Evolutionary conservation across 1,284 basidiomycete species (phyloP).

Genomic region (Trichosporon sp.): DNA sequence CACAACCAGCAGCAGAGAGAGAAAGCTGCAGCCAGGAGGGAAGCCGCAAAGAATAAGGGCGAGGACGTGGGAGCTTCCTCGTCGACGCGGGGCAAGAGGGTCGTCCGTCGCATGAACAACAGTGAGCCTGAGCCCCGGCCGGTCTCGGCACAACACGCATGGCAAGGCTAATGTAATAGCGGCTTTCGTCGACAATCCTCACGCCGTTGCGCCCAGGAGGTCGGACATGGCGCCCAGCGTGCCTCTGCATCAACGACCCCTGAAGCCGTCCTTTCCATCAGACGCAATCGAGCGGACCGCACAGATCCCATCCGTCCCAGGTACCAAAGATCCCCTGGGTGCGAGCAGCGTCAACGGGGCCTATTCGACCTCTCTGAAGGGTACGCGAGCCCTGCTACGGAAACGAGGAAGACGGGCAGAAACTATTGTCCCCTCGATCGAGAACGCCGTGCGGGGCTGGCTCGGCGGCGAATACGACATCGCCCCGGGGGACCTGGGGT

Average conservation of each 20-base stretch:
- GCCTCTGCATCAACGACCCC: slow-evolving; percentile 45
- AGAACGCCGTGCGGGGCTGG: slow-evolving; percentile 47
- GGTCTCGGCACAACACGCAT: not conserved
- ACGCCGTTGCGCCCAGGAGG: slow-evolving; percentile 43
- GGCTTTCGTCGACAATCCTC: slow-evolving; percentile 50
- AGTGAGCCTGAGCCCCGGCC: slow-evolving; percentile 34
- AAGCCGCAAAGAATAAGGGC: slow-evolving; percentile 24
- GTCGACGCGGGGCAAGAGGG: slow-evolving; percentile 43
- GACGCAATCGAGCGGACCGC: slow-evolving; percentile 37
- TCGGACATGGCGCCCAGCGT: slow-evolving; percentile 48
- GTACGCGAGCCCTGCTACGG: slow-evolving; percentile 48
- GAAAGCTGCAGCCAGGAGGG: slow-evolving; percentile 40
- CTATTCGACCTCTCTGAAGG: slow-evolving; percentile 53
- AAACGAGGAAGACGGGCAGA: slow-evolving; percentile 49
- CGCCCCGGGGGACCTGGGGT: slow-evolving; percentile 28
- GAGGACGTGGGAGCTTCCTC: slow-evolving; percentile 22
- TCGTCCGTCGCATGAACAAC: slow-evolving; percentile 52
- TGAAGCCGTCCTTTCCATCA: slow-evolving; percentile 43
- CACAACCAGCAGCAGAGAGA: slow-evolving; percentile 55
- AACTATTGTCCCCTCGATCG: slow-evolving; percentile 44
- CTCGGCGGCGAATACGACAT: slow-evolving; percentile 38
- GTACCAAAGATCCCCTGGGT: slow-evolving; percentile 14
- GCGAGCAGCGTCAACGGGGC: slow-evolving; percentile 37
- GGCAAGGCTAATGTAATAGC: slow-evolving; percentile 34
- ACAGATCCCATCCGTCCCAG: slow-evolving; percentile 30